phyloP scores from a whole-genome alignment of 768 basidiomycete genomes.

The Hypsizygus marmoreus region DNA sequence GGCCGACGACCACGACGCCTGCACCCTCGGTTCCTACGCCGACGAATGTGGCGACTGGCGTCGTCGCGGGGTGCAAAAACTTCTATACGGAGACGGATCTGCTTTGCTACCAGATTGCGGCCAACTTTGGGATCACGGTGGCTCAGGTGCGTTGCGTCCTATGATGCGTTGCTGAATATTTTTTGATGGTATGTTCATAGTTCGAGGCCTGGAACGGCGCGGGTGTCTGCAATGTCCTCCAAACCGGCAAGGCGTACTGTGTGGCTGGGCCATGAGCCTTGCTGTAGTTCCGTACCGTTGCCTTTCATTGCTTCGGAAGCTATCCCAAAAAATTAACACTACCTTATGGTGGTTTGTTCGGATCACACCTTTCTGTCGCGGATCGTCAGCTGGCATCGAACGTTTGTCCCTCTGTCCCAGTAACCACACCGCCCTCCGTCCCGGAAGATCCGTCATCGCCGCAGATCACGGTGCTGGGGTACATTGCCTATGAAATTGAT shows the following conservation, averaged over 20 bases:
- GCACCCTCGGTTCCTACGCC: not conserved
- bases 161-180: not conserved
- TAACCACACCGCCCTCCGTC: no score
- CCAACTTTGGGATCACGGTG: slow-evolving; percentile 2
- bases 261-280: slow-evolving; percentile 1
- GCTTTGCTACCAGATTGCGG: slow-evolving; percentile 2
- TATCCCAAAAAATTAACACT: no score
- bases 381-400: no score
- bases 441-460: no score
- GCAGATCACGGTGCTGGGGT: no score
- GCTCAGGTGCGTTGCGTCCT: not conserved
- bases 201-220: slow-evolving; percentile 13
- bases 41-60: slow-evolving; percentile 3
- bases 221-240: slow-evolving; percentile 9
- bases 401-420: no score
- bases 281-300: not conserved
- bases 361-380: no score
- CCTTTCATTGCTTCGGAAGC: not conserved
- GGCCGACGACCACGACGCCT: slow-evolving; percentile 1
- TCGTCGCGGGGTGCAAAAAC: slow-evolving; percentile 3
- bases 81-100: slow-evolving; percentile 10
- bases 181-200: not conserved
- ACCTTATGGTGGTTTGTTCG: no score
- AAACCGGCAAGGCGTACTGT: slow-evolving; percentile 11
- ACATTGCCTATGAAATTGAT: no score